Evolutionary conservation across 805 yeast genomes (phyloP).

Genomic region (Allodekkera sacchari): DNA sequence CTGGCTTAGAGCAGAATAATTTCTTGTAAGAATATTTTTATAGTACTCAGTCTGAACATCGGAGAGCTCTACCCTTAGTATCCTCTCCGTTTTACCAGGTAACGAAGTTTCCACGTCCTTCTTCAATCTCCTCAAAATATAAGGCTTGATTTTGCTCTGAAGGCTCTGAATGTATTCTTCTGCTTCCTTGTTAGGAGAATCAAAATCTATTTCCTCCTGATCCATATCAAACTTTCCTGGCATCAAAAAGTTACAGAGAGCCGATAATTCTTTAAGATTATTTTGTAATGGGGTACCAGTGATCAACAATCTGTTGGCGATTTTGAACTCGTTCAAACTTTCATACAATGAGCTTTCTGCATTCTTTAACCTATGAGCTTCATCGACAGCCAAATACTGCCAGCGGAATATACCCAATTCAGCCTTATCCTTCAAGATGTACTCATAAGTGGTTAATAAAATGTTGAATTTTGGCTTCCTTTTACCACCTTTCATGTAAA

Average conservation of each 20-base stretch:
- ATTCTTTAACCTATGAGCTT: conserved; percentile 93
- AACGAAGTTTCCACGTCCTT: conserved; percentile 96
- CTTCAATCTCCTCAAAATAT: conserved; percentile 84
- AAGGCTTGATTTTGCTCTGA: conserved; percentile 82
- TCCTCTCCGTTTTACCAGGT: conserved; percentile 94
- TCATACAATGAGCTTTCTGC: conserved; percentile 91
- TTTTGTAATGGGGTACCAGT: conserved; percentile 99
- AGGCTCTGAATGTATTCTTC: conserved; percentile 82
- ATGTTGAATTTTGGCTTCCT: conserved; percentile 82
- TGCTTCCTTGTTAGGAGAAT: conserved; percentile 77
- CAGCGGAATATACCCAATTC: conserved; percentile 81
- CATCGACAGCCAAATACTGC: conserved; percentile 98
- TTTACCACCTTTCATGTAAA: conserved; percentile 50
- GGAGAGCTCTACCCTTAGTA: conserved; percentile 87
- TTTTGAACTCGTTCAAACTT: conserved; percentile 73
- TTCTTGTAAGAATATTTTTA: conserved; percentile 85
- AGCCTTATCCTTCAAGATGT: conserved; percentile 78
- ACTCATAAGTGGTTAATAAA: conserved; percentile 92
- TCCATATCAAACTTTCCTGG: conserved; percentile 89
- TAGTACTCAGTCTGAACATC: conserved; percentile 94
- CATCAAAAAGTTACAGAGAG: conserved; percentile 89
- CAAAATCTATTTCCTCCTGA: conserved; percentile 85
- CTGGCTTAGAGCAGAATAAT: conserved; percentile 83
- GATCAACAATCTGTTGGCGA: conserved; percentile 75
- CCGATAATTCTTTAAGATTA: conserved; percentile 90